phyloP scores from a whole-genome alignment of 495 filamentous ascomycete species.

The Thermochaetoides thermophila region DNA sequence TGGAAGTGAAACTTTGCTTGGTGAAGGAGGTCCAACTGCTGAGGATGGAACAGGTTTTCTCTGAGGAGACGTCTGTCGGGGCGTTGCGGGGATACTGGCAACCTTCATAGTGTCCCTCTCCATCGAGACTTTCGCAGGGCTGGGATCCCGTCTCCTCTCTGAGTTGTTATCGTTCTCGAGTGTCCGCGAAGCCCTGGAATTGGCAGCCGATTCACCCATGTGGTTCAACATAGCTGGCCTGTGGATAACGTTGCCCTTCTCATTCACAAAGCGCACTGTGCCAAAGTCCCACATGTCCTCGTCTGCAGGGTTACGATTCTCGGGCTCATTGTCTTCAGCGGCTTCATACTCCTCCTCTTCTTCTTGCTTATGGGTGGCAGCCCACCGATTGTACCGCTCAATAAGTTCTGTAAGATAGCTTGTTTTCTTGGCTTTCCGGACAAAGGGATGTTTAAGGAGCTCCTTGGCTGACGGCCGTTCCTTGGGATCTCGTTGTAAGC shows the following conservation, averaged over 20 bases:
- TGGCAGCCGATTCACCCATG: conserved; percentile 61
- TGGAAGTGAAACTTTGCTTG: conserved; percentile 49
- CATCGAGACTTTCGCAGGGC: conserved; percentile 26
- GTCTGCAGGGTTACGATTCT: conserved; percentile 30
- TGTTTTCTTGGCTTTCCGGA: conserved; percentile 78
- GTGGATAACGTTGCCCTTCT: conserved; percentile 33
- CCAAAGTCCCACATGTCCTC: conserved; percentile 96
- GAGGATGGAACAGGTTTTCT: conserved; percentile 34
- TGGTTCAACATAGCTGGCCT: conserved; percentile 41
- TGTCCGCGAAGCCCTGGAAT: conserved; percentile 40
- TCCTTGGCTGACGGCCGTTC: conserved; percentile 80
- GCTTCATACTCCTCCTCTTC: conserved; percentile 31
- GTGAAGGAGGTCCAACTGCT: conserved; percentile 30
- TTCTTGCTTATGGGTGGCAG: conserved; percentile 51
- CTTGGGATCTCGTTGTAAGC: conserved; percentile 72
- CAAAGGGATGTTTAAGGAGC: conserved; percentile 76
- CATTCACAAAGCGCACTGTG: conserved; percentile 60
- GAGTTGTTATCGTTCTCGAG: conserved; percentile 33
- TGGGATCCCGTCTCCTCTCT: conserved; percentile 26
- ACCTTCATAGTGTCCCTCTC: conserved; percentile 30
- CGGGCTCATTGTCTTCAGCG: conserved; percentile 23
- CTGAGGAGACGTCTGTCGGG: conserved; percentile 41
- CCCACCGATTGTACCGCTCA: conserved; percentile 77
- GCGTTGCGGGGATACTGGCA: conserved; percentile 11
- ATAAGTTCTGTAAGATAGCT: conserved; percentile 86